phyloP scores from a whole-genome alignment of 306 rosid genomes.

The Dalbergia cultrata region DNA sequence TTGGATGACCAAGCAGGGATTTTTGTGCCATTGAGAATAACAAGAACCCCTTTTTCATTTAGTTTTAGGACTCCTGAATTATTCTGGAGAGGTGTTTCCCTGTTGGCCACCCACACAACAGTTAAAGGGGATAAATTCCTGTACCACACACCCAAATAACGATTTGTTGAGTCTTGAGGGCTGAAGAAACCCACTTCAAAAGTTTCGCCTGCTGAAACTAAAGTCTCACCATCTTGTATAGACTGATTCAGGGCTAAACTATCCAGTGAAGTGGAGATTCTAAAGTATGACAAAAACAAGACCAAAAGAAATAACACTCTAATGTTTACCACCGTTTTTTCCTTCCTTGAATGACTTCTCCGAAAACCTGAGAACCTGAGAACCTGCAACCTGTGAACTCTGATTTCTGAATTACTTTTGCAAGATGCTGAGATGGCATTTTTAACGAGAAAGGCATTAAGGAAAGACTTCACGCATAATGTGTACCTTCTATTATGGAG shows the following conservation, averaged over 20 bases:
- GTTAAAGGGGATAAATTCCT: conserved; percentile 25
- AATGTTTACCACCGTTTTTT: not conserved
- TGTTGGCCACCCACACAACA: no score
- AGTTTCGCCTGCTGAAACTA: conserved; percentile 31
- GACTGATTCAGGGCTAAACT: not conserved
- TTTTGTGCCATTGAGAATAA: not conserved
- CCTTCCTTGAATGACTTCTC: no score
- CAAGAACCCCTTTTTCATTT: conserved; percentile 11
- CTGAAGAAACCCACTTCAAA: conserved; percentile 43
- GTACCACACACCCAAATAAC: conserved; percentile 45
- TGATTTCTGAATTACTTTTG: no score
- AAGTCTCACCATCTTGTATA: conserved; percentile 20
- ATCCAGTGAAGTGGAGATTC: conserved; percentile 11
- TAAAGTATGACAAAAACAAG: not conserved
- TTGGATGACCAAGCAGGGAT: not conserved
- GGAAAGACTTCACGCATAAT: no score
- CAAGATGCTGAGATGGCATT: no score
- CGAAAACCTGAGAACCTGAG: no score
- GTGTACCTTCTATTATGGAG: no score
- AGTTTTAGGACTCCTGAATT: conserved; percentile 16
- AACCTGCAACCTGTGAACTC: no score
- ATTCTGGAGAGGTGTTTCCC: conserved; percentile 21
- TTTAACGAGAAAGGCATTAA: no score
- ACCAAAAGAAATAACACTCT: not conserved
- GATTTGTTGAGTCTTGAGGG: conserved; percentile 12